phyloP scores from a whole-genome alignment of 2,329 filamentous ascomycete species.

The Penicillium capsulatum region DNA sequence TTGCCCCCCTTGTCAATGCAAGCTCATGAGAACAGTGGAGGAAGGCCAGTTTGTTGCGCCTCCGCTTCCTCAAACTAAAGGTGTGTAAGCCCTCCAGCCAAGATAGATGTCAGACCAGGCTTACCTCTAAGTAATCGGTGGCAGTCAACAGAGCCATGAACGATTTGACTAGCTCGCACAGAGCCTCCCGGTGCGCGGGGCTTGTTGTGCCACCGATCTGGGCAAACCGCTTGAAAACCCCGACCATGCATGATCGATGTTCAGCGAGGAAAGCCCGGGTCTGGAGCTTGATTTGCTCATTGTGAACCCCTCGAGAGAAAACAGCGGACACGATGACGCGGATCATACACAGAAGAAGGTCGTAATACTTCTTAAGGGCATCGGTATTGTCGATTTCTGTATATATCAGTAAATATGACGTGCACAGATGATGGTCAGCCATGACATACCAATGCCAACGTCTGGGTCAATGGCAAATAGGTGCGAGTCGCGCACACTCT shows the following conservation, averaged over 20 bases:
- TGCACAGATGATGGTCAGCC: constrained; percentile 7
- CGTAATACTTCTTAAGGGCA: constrained; percentile 77
- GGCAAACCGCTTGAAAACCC: constrained; percentile 83
- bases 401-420: constrained; percentile 15
- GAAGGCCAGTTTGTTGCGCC: constrained; percentile 27
- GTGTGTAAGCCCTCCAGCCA: constrained; percentile 13
- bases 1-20: background rate
- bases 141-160: constrained; percentile 78
- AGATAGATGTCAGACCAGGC: constrained; percentile 21
- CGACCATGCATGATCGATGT: constrained; percentile 77
- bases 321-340: constrained; percentile 79
- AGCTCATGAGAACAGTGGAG: constrained; percentile 34
- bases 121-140: constrained; percentile 81
- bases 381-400: constrained; percentile 62
- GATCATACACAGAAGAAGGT: constrained; percentile 72
- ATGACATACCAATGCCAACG: constrained; percentile 65
- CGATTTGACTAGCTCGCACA: constrained; percentile 76
- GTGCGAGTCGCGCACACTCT: constrained; percentile 72
- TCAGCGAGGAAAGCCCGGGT: constrained; percentile 75
- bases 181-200: constrained; percentile 54
- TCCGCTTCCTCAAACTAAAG: constrained; percentile 43
- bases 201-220: constrained; percentile 60
- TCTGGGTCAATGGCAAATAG: constrained; percentile 89
- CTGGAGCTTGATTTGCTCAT: constrained; percentile 66
- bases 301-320: constrained; percentile 75